These are phyloP conservation scores for Lobosporangium transversale DNA, from an alignment of 192 early-diverging fungal species.

Conservation along the genomic window DNA sequence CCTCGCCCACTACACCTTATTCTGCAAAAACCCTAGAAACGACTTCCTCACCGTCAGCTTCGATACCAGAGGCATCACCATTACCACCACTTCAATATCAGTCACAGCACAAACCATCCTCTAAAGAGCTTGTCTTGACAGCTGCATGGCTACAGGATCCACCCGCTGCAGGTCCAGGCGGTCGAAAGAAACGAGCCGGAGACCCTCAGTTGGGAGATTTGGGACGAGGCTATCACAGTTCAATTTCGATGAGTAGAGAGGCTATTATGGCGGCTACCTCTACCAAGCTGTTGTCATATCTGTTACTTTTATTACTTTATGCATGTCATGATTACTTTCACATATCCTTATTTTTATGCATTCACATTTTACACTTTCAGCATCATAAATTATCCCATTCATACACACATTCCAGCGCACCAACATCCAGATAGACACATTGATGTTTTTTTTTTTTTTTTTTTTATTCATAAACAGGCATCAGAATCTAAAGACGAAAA, in stretches of 20 bases:
- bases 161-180: neutral
- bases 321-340: too few relatives aligned
- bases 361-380: too few relatives aligned
- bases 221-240: conserved; percentile 22
- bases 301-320: too few relatives aligned
- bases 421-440: too few relatives aligned
- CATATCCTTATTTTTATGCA: too few relatives aligned
- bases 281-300: too few relatives aligned
- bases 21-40: neutral
- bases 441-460: too few relatives aligned
- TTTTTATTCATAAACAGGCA: too few relatives aligned
- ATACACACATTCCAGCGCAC: too few relatives aligned
- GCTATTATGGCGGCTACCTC: too few relatives aligned
- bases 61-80: neutral
- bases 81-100: neutral
- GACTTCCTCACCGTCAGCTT: neutral
- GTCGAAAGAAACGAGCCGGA: neutral
- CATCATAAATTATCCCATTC: too few relatives aligned
- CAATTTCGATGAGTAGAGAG: conserved; percentile 9
- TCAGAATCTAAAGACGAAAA: too few relatives aligned
- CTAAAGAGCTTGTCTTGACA: neutral
- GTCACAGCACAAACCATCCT: neutral
- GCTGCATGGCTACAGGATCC: neutral
- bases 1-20: conserved; percentile 16
- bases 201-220: conserved; percentile 11